Percentiles rank a stretch among this genome's conserved stretches.
These are phyloP conservation scores for Biscogniauxia sp. DNA, from an alignment of 2,329 filamentous ascomycete genomes.

Conservation along the genomic window DNA sequence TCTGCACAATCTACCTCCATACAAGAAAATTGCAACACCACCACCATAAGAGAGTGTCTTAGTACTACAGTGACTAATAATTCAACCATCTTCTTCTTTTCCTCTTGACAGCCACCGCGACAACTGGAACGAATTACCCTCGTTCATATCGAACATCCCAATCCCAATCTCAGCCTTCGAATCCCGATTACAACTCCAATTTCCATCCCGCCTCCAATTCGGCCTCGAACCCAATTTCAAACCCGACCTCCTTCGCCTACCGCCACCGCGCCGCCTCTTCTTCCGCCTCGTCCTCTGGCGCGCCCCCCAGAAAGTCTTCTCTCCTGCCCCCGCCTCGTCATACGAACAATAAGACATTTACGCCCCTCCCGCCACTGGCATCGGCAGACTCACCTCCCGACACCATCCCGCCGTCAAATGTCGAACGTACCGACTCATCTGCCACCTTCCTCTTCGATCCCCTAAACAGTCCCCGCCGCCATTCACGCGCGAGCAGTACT, in stretches of 20 bases:
- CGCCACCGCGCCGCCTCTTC: background rate
- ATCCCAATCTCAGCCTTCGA: background rate
- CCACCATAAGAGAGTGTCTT: background rate
- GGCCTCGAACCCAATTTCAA: conserved; percentile 1
- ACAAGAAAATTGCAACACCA: too few relatives aligned
- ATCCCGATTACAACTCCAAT: background rate
- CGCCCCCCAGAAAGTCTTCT: conserved; percentile 24
- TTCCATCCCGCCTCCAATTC: conserved; percentile 5
- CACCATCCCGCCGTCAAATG: conserved; percentile 9
- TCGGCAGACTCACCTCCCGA: background rate
- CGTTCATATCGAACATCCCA: background rate
- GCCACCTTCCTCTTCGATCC: conserved; percentile 19
- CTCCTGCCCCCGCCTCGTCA: conserved; percentile 26
- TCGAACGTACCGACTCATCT: conserved; percentile 14
- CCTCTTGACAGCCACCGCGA: background rate
- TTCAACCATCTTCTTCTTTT: background rate
- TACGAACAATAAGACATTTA: conserved; percentile 10
- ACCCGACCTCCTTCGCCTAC: conserved; percentile 1
- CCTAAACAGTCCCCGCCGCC: conserved; percentile 11
- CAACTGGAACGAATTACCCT: background rate
- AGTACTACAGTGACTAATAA: too few relatives aligned
- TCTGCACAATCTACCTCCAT: too few relatives aligned
- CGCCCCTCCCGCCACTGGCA: background rate
- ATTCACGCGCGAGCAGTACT: conserved; percentile 26
- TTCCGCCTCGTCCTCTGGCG: conserved; percentile 1